Evolutionary conservation across 805 yeast genomes (phyloP), one percentile per base, ranked within the genome.

Genomic region (Wickerhamomyces bovis): DNA sequence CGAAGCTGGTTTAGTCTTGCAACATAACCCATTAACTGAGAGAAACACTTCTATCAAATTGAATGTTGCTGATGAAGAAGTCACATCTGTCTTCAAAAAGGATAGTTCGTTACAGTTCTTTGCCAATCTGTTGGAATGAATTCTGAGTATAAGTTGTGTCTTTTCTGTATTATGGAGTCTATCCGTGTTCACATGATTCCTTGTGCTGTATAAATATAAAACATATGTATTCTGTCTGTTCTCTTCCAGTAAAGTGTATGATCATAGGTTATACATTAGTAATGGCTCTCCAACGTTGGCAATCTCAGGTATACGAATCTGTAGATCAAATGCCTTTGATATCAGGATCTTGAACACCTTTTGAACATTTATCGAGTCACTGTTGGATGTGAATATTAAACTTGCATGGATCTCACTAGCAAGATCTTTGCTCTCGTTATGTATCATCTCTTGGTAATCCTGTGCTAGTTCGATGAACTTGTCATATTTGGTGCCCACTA

Each of bases 401-500:
- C 80, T 73, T 5, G 96, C 85, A 57, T 81, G 83, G 96, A 92
- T 89, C 25, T 94, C 95, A 56, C 72, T 76, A 13, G 97, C 96
- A 63, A 85, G 90, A 60, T 81, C 78, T 65, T 84, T 80, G 15
- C 96, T 90, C 61, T 83, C 88, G 49, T 76, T 78, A 6, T 96
- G 87, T 44, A 92, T 77, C 58, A 87, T 94, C 45, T 80, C 77
- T 62, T 92, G 97, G 57, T 90, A 95, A 46, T 79, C 84, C 33
- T 76, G 78, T 41, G 90, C 78, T 64, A 88, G 67, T 53, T 85
- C 89, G 25, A 87, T 81, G 64, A 92, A 90, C 52, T 81, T 69
- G 62, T 92, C 99, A 65, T 86, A 92, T 62, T 92, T 92, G 1
- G 99, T 92, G 4, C 99, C 99, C 2, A 92, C 85, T 41, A 92